Conservation (phyloP, 176 grass and related monocot genomes). For the Eremochloa ophiuroides region DNA sequence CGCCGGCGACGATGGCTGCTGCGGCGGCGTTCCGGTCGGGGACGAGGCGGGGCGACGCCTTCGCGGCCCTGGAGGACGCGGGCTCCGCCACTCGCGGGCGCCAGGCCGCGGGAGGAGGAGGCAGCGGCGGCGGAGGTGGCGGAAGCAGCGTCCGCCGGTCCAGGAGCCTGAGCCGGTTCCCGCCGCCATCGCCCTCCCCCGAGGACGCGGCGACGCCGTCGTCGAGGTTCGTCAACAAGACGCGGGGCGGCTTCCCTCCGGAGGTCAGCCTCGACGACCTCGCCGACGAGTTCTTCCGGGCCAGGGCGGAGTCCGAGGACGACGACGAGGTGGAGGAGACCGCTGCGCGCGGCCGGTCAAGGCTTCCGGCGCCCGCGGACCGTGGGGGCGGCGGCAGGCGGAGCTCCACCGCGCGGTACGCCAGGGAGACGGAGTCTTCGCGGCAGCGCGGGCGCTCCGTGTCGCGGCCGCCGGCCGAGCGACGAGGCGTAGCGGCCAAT, state of each 20-base stretch:
- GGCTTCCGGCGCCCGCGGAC: conserved; percentile 32
- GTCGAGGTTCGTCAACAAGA: conserved; percentile 76
- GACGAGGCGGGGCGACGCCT: conserved; percentile 23
- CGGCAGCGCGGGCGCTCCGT: conserved; percentile 62
- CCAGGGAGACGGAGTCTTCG: conserved; percentile 71
- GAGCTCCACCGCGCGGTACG: conserved; percentile 55
- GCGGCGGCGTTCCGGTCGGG: conserved; percentile 25
- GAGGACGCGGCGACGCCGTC: conserved; percentile 56
- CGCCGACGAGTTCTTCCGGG: conserved; percentile 86
- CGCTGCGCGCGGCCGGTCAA: conserved; percentile 19
- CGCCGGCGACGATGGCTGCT: neutral
- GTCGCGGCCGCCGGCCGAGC: conserved; percentile 58
- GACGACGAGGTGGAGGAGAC: conserved; percentile 40
- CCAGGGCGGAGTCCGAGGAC: conserved; percentile 85
- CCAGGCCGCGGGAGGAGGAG: neutral
- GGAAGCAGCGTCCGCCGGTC: conserved; percentile 35
- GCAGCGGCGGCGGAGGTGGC: neutral
- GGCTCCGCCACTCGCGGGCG: conserved; percentile 36
- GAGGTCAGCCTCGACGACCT: conserved; percentile 95
- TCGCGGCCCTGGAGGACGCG: conserved; percentile 12
- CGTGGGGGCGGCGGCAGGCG: conserved; percentile 7
- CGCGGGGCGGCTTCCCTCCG: conserved; percentile 38
- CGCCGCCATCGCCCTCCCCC: conserved; percentile 52
- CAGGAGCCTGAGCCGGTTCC: conserved; percentile 77
- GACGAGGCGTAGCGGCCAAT: neutral